Conservation (phyloP, 148 eudicot genomes). For the Rhododendron kiyosumense region DNA sequence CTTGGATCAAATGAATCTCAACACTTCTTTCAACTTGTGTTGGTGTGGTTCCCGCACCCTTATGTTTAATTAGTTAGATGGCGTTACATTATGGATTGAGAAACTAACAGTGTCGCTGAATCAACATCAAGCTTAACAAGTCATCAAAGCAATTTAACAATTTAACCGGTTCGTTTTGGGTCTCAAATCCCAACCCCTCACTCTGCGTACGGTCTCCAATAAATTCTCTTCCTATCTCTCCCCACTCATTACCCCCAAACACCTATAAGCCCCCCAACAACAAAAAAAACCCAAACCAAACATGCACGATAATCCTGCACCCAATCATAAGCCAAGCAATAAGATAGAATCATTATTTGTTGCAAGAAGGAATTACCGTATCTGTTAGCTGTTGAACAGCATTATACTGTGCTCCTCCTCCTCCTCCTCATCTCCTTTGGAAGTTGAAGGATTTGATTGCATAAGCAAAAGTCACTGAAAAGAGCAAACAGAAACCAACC, state of each 20-base stretch:
- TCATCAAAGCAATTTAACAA: not conserved
- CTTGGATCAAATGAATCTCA: too few species aligned
- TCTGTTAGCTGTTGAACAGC: not conserved
- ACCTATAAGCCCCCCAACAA: too few species aligned
- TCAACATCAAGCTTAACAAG: not conserved
- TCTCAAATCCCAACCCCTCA: too few species aligned
- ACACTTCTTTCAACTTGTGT: too few species aligned
- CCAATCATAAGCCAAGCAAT: not conserved
- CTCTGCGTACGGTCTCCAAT: too few species aligned
- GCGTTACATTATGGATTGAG: not conserved
- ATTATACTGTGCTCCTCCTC: not conserved
- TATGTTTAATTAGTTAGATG: too few species aligned
- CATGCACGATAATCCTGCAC: not conserved
- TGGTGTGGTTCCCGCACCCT: too few species aligned
- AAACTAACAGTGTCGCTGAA: not conserved
- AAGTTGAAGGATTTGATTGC: conserved; percentile 86
- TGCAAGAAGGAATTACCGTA: conserved; percentile 13
- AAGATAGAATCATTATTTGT: not conserved
- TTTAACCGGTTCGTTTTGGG: too few species aligned
- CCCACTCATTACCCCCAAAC: not conserved
- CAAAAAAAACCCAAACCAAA: too few species aligned
- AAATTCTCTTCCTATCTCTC: not conserved
- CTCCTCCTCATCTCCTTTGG: conserved; percentile 63
- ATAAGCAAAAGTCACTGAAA: conserved; percentile 78
- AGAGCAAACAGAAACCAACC: conserved; percentile 55